Evolutionary conservation across 192 early-diverging fungal species (phyloP), one percentile per base, ranked within the genome.

Genomic region (Radiomyces spectabilis): DNA sequence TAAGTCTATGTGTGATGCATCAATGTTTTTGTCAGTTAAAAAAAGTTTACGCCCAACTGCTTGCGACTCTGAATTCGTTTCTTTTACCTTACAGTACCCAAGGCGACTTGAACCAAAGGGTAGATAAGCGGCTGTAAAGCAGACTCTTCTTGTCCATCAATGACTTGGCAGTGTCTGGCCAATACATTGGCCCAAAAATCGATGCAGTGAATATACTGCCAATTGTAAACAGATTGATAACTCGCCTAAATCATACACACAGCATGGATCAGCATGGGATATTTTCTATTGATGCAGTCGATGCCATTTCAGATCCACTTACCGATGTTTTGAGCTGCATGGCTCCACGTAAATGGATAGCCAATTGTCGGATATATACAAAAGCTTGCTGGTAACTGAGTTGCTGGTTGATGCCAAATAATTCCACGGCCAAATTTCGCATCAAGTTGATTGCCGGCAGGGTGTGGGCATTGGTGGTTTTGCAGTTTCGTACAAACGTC

Each of bases 191-290:
- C 70, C 94, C 94, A 97, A 53, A 96, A 85, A 53, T 86, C 81
- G 46, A 99, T 72, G 52, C 85, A 89, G 70, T 95, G 92, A 48
- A 99, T 66, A 65, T 84, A 99, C 73, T 95, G 93, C 96, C 96
- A 99, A 77, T 93, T 92, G 78, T 96, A 95, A 35, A 99, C 89
- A 6, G 80, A 63, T 48, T 88, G 91, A 80, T 85, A 93, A 3
- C 84, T 85, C 59, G 94, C 87, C 79, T 80, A 31, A n/a, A n/a
- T n/a, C n/a, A n/a, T n/a, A n/a, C n/a, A n/a, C n/a, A n/a, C n/a
- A n/a, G n/a, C n/a, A n/a, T n/a, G n/a, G n/a, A n/a, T n/a, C n/a
- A n/a, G n/a, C n/a, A n/a, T n/a, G n/a, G n/a, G n/a, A n/a, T n/a
- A n/a, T n/a, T n/a, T n/a, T n/a, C n/a, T n/a, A n/a, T n/a, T n/a